Conservation (phyloP, 2,329 filamentous ascomycete genomes). For the Aspergillus eucalypticola region DNA sequence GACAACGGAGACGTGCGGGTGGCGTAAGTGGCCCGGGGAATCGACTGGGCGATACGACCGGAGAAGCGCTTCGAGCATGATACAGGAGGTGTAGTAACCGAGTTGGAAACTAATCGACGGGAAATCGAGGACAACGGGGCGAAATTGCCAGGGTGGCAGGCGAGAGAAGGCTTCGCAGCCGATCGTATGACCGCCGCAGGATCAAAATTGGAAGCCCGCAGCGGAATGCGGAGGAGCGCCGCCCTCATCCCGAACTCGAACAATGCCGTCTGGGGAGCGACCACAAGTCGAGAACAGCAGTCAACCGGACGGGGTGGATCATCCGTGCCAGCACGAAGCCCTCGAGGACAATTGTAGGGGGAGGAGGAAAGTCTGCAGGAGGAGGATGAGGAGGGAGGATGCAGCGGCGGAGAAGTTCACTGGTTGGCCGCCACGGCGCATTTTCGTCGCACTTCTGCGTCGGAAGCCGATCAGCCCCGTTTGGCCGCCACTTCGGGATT, state of each 20-base stretch:
- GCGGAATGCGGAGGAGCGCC: conserved; percentile 34
- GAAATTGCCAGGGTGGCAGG: conserved; percentile 9
- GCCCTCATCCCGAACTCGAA: conserved; percentile 35
- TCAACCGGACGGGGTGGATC: conserved; percentile 4
- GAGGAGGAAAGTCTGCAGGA: neutral
- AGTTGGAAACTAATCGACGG: neutral
- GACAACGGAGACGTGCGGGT: conserved; percentile 19
- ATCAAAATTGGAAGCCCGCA: conserved; percentile 34
- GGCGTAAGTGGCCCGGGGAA: conserved; percentile 20
- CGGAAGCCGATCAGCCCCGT: neutral
- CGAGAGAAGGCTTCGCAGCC: conserved; percentile 21
- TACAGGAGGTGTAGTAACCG: neutral
- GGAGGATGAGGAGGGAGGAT: conserved; percentile 10
- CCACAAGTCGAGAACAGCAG: conserved; percentile 10
- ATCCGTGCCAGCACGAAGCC: conserved; percentile 13
- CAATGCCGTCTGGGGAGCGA: conserved; percentile 20
- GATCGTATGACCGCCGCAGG: conserved; percentile 31
- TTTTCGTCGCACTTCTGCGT: conserved; percentile 14
- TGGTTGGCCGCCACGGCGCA: conserved; percentile 11
- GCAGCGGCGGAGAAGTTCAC: conserved; percentile 5
- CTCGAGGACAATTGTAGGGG: neutral
- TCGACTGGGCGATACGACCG: neutral
- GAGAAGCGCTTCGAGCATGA: neutral
- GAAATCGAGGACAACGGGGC: neutral
- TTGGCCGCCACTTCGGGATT: neutral